Evolutionary conservation across 2,329 filamentous ascomycete genomes (phyloP).

Genomic region (Hymenoscyphus infarciens): DNA sequence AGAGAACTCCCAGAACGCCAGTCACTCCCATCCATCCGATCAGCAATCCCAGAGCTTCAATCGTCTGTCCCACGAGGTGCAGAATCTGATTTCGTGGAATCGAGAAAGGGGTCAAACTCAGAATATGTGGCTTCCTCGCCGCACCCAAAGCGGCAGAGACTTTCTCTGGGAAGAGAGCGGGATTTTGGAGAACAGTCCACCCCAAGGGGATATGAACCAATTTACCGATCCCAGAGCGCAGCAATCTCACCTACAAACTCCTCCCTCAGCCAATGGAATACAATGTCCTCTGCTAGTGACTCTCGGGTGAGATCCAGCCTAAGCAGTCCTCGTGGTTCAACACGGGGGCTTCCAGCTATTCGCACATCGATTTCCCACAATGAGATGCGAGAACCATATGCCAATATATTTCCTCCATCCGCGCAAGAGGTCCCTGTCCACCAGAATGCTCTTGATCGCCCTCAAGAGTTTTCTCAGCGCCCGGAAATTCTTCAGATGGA

Average conservation of each 20-base stretch:
- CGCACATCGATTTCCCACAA: not conserved
- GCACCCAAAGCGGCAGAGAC: not conserved
- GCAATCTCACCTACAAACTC: not conserved
- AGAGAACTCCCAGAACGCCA: not conserved
- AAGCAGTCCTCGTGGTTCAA: not conserved
- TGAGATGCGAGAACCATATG: not conserved
- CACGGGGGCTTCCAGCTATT: not conserved
- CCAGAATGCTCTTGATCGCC: conserved; percentile 6
- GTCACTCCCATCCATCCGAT: not conserved
- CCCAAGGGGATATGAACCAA: not conserved
- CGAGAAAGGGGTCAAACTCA: not conserved
- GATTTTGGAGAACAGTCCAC: not conserved
- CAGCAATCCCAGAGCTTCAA: conserved; percentile 1
- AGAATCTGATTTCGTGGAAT: not conserved
- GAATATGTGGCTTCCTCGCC: not conserved
- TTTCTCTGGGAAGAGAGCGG: not conserved
- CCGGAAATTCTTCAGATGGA: conserved; percentile 16
- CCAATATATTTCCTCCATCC: not conserved
- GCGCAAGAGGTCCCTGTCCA: not conserved
- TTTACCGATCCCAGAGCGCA: not conserved
- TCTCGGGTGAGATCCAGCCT: not conserved
- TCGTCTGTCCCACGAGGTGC: not conserved
- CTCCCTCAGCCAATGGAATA: not conserved
- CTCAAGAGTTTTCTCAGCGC: conserved; percentile 19
- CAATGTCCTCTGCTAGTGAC: not conserved